phyloP scores from a whole-genome alignment of 495 filamentous ascomycete genomes.

The Alectoria sarmentosa region DNA sequence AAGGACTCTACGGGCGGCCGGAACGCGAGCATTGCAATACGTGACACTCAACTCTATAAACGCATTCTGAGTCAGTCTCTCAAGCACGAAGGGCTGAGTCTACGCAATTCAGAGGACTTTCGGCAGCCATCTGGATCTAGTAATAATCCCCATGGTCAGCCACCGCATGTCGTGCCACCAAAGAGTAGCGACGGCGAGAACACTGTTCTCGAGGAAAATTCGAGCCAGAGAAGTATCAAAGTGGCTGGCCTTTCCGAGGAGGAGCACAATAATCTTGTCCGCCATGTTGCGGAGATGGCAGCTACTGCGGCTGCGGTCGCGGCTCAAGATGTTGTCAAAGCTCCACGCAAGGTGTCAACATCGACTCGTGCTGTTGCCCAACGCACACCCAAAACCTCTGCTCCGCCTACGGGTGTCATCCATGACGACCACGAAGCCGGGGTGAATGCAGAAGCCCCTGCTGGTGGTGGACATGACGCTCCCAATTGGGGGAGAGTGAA shows the following conservation, averaged over 20 bases:
- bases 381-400: slow-evolving; percentile 28
- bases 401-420: slow-evolving; percentile 28
- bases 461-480: slow-evolving; percentile 82
- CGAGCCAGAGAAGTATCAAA: slow-evolving; percentile 36
- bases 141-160: slow-evolving; percentile 26
- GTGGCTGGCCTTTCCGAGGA: slow-evolving; percentile 67
- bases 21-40: slow-evolving; percentile 43
- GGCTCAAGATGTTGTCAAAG: slow-evolving; percentile 63
- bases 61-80: slow-evolving; percentile 86
- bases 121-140: slow-evolving; percentile 36
- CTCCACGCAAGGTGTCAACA: slow-evolving; percentile 41
- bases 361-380: slow-evolving; percentile 31
- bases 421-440: slow-evolving; percentile 37
- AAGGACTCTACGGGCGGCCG: slow-evolving; percentile 30
- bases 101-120: slow-evolving; percentile 40
- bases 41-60: slow-evolving; percentile 86
- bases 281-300: slow-evolving; percentile 83
- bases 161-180: slow-evolving; percentile 66
- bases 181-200: slow-evolving; percentile 44
- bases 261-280: slow-evolving; percentile 71
- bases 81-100: slow-evolving; percentile 62
- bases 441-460: slow-evolving; percentile 35
- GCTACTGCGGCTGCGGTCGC: slow-evolving; percentile 87
- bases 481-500: slow-evolving; percentile 95
- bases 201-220: slow-evolving; percentile 19